Percentiles rank a stretch among this genome's conserved stretches.
Evolutionary conservation across 352 stramenopile species (phyloP).

Genomic region (Globisporangium heterothallicum): DNA sequence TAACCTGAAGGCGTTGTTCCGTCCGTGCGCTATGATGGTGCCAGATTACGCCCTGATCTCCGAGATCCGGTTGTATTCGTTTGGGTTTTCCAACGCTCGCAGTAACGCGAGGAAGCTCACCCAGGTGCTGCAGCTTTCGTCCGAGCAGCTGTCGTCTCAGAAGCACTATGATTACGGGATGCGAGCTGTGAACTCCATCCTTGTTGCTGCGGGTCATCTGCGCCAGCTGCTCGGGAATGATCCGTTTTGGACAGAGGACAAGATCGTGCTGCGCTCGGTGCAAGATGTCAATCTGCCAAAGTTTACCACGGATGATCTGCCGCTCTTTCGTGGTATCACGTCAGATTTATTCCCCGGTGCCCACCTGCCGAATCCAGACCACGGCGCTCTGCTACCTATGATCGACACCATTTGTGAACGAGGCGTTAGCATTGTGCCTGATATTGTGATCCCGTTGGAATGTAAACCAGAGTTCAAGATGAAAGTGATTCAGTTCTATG

Average conservation of each 20-base stretch:
- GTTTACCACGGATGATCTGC: conserved; percentile 91
- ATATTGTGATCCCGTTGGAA: conserved; percentile 54
- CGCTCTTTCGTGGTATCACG: conserved; percentile 91
- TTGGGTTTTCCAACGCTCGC: conserved; percentile 87
- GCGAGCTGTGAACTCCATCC: conserved; percentile 93
- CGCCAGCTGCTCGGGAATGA: conserved; percentile 87
- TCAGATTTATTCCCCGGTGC: conserved; percentile 92
- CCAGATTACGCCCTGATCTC: conserved; percentile 93
- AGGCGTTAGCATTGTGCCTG: conserved; percentile 57
- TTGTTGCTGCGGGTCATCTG: conserved; percentile 90
- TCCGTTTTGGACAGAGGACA: conserved; percentile 86
- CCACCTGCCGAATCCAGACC: conserved; percentile 81
- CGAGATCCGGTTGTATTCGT: conserved; percentile 92
- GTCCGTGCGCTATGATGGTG: conserved; percentile 94
- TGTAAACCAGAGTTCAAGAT: conserved; percentile 82
- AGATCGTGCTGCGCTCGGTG: conserved; percentile 90
- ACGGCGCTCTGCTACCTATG: conserved; percentile 69
- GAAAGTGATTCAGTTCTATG: conserved; percentile 94
- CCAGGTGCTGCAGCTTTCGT: conserved; percentile 90
- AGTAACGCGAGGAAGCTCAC: conserved; percentile 92
- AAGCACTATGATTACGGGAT: conserved; percentile 97
- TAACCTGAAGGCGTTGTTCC: conserved; percentile 93
- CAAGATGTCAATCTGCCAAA: conserved; percentile 94
- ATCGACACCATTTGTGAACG: conserved; percentile 78
- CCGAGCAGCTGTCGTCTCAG: conserved; percentile 91